These are phyloP conservation scores for Euptelea pleiosperma DNA, from an alignment of 164 flowering plant species.

Conservation along the genomic window DNA sequence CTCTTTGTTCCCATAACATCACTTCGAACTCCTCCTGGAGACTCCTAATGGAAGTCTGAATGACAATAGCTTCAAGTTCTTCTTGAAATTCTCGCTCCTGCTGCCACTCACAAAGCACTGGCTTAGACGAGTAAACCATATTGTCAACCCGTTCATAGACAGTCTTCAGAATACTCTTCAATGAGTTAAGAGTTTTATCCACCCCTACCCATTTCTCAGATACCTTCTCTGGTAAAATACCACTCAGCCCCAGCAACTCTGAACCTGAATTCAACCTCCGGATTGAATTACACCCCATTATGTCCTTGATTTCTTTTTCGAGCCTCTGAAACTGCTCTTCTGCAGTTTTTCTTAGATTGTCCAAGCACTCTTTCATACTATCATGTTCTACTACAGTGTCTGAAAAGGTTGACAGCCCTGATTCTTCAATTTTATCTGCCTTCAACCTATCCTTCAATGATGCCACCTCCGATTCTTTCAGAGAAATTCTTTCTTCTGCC, in stretches of 20 bases:
- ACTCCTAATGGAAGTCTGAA: constrained; percentile 30
- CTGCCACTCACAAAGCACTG: constrained; percentile 23
- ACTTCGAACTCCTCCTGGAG: no score
- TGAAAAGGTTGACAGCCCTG: constrained; percentile 3
- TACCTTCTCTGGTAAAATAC: constrained; percentile 28
- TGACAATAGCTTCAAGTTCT: constrained; percentile 50
- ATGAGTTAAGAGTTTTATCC: constrained; percentile 27
- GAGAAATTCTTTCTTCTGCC: no score
- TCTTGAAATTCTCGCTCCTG: constrained; percentile 36
- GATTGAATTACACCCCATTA: no score
- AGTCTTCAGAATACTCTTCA: no score
- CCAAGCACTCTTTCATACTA: constrained; percentile 23
- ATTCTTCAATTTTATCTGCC: constrained; percentile 12
- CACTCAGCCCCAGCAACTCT: no score
- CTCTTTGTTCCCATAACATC: no score
- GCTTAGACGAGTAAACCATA: constrained; percentile 23
- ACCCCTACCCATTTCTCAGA: no score
- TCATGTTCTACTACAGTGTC: constrained; percentile 22
- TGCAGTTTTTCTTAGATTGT: constrained; percentile 23
- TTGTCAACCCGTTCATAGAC: constrained; percentile 24
- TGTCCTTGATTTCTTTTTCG: no score
- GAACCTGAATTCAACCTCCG: constrained; percentile 34
- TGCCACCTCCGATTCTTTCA: no score
- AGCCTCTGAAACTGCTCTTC: no score
- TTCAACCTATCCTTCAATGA: constrained; percentile 35